Conservation (phyloP, 2,329 filamentous ascomycete species). For the Colletotrichum sp. region DNA sequence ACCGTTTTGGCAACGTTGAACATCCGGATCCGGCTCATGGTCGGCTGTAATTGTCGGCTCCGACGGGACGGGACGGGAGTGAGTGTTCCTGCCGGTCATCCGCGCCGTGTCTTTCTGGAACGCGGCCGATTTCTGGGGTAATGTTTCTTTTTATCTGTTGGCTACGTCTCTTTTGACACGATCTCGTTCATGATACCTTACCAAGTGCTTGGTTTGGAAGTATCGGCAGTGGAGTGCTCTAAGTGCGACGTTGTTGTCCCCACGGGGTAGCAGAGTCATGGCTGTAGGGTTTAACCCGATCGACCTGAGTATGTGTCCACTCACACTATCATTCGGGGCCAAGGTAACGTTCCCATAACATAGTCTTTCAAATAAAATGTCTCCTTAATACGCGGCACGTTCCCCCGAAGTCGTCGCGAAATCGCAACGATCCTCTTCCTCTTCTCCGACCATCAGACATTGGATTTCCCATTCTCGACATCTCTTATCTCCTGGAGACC, state of each 20-base stretch:
- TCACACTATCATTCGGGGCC: background rate
- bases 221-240: background rate
- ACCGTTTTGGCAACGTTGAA: background rate
- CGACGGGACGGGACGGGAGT: background rate
- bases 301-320: background rate
- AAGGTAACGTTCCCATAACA: background rate
- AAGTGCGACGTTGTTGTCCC: background rate
- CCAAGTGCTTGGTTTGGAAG: background rate
- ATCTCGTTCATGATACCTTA: background rate
- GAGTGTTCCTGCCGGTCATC: background rate
- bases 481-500: background rate
- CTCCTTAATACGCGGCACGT: background rate
- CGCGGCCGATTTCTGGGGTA: background rate
- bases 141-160: background rate
- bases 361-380: background rate
- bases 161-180: background rate
- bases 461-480: background rate
- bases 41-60: background rate
- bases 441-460: background rate
- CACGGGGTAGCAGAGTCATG: conserved; percentile 12
- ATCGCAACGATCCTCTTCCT: background rate
- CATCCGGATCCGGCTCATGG: background rate
- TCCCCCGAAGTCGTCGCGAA: background rate
- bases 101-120: background rate
- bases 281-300: background rate